Conservation (phyloP, 1,284 basidiomycete genomes). For the Violaceomyces palustris region DNA sequence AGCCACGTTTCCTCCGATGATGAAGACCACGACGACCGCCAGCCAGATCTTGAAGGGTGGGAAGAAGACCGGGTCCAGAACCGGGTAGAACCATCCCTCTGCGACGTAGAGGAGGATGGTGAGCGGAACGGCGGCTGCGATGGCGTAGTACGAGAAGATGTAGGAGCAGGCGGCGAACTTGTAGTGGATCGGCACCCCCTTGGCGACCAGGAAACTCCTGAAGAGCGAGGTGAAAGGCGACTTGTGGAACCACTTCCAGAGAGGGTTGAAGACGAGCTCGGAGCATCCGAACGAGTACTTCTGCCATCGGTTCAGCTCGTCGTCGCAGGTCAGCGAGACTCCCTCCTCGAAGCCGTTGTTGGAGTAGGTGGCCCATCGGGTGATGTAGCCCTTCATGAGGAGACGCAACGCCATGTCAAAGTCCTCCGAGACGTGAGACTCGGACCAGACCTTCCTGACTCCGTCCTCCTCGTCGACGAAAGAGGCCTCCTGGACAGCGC, state of each 20-base stretch:
- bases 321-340: constrained; percentile 69
- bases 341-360: constrained; percentile 78
- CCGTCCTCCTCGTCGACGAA: constrained; percentile 66
- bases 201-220: constrained; percentile 70
- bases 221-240: constrained; percentile 75
- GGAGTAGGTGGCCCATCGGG: constrained; percentile 78
- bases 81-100: constrained; percentile 63
- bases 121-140: constrained; percentile 64
- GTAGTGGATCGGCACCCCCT: constrained; percentile 61
- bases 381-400: constrained; percentile 59
- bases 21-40: constrained; percentile 71
- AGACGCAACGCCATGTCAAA: constrained; percentile 67
- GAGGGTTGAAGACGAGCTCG: constrained; percentile 39
- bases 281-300: constrained; percentile 73
- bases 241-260: constrained; percentile 65
- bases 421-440: constrained; percentile 77
- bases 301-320: constrained; percentile 77
- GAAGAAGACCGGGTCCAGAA: constrained; percentile 63
- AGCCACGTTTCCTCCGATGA: constrained; percentile 66
- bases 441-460: constrained; percentile 70
- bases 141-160: constrained; percentile 74
- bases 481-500: constrained; percentile 71
- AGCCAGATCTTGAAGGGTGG: constrained; percentile 66
- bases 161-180: constrained; percentile 66
- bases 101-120: constrained; percentile 68